A percentile compares a stretch with the other conserved stretches of the same genome.
Evolutionary conservation across 2,329 filamentous ascomycete genomes (phyloP).

Genomic region (Stagonosporopsis tanaceti): DNA sequence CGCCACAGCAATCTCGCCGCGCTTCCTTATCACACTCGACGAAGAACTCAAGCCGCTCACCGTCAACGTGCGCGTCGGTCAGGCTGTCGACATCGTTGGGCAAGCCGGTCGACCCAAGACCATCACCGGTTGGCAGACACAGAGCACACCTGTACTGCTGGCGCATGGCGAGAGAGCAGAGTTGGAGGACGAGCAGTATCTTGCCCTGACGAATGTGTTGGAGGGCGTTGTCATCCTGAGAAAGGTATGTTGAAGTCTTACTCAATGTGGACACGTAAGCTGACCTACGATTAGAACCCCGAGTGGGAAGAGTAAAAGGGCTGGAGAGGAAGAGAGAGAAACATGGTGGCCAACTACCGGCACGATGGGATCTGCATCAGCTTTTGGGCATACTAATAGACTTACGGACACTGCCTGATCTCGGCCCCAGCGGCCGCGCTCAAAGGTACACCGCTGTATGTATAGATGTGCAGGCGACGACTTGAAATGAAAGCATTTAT

Average conservation of each 20-base stretch:
- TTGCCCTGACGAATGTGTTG: constrained; percentile 86
- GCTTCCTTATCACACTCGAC: constrained; percentile 95
- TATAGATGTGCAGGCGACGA: constrained; percentile 37
- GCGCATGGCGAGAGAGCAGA: constrained; percentile 96
- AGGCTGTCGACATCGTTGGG: constrained; percentile 97
- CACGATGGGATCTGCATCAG: constrained; percentile 26
- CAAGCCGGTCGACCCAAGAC: constrained; percentile 98
- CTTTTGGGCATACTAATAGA: constrained; percentile 40
- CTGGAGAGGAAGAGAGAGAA: background rate
- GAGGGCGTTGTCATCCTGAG: constrained; percentile 95
- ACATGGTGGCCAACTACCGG: constrained; percentile 10
- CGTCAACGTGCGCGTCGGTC: constrained; percentile 95
- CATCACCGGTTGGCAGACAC: constrained; percentile 99
- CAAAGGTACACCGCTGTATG: constrained; percentile 35
- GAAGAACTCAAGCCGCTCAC: constrained; percentile 93
- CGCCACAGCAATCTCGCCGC: constrained; percentile 93
- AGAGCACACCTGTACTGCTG: constrained; percentile 96
- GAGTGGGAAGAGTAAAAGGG: constrained; percentile 54
- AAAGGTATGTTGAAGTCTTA: constrained; percentile 72
- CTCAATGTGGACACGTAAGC: background rate
- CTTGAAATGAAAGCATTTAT: constrained; percentile 38
- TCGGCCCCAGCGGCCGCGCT: constrained; percentile 4
- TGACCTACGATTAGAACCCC: constrained; percentile 50
- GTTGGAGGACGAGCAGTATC: constrained; percentile 96
- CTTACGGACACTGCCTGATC: constrained; percentile 29